phyloP scores from a whole-genome alignment of 2,329 filamentous ascomycete species.

The Trichoderma endophyticum region DNA sequence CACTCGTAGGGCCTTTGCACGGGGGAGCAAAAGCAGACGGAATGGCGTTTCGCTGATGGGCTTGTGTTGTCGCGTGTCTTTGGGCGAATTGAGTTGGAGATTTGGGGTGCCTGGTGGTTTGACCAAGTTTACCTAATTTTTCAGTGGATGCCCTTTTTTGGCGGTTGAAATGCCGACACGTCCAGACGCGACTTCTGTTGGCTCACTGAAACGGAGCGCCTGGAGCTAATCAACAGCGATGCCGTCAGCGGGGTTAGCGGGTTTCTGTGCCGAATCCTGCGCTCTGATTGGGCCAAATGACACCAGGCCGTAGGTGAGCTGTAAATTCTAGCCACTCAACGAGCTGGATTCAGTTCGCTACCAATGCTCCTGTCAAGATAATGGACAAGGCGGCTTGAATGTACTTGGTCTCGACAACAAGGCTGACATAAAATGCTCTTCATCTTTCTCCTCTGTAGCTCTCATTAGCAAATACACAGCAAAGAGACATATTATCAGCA shows the following conservation, averaged over 20 bases:
- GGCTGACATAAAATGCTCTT: background rate
- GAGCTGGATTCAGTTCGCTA: background rate
- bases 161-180: conserved; percentile 35
- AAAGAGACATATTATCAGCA: background rate
- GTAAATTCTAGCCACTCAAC: background rate
- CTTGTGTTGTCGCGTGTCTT: conserved; percentile 10
- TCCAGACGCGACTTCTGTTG: conserved; percentile 33
- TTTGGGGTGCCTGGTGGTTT: conserved; percentile 6
- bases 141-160: conserved; percentile 14
- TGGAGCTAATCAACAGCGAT: conserved; percentile 3
- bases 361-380: background rate
- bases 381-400: background rate
- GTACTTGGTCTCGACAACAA: background rate
- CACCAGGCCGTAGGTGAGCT: background rate
- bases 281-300: background rate
- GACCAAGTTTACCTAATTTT: conserved; percentile 19
- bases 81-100: background rate
- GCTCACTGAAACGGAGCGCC: background rate
- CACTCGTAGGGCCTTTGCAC: background rate
- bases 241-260: background rate
- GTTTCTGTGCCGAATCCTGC: background rate
- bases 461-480: background rate
- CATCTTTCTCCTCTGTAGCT: background rate
- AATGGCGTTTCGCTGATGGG: background rate
- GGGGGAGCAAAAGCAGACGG: background rate